Evolutionary conservation across 306 rosid genomes (phyloP), one percentile per base, ranked within the genome.

Genomic region (Vachellia collinsii): DNA sequence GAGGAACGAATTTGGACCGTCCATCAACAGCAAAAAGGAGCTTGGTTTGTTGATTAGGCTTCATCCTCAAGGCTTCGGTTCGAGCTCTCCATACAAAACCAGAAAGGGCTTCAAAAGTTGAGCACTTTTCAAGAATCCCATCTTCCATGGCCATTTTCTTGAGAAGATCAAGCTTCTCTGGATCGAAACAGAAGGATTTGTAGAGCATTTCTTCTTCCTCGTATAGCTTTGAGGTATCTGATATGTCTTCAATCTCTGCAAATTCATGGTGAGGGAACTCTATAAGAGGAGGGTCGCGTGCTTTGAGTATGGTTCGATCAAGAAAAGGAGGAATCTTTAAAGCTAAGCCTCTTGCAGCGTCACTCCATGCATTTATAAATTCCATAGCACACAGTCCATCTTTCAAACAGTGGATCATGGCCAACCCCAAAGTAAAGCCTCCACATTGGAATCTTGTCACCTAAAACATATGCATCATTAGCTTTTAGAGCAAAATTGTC

Each of bases 41-140:
- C 86, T 93, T 93, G 3, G 92, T 91, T 66, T 88, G 58, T 51
- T 95, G 93, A 9, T 95, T 82, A 8, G 96, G 85, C 2, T 80
- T 62, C 96, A 95, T 86, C 58, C 82, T 83, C 5, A 95, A 61
- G 3, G 99, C 87, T 71, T 47, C 73, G 3, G 92, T 93, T 84
- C 99, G 72, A 10, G 98, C 85, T 59, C 85, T 90, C 99, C 99
- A 93, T 0, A 95, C 97, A 80, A 95, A 93, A 17, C 78, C 96
- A 3, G 98, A 83, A 50, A 95, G 93, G 3, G 91, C 94, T 81
- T 89, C 92, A 50, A 93, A 95, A 38, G 86, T 82, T 0, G 94
- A 78, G 82, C 98, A 95, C 17, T 75, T 89, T 0, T 86, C 66
- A 13, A 95, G 53, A 72, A 72, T 82, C 41, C 96, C 92, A 53